Evolutionary conservation across 2,329 filamentous ascomycete genomes (phyloP), one percentile per base, ranked within the genome.

Genomic region (Xylaria digitata): DNA sequence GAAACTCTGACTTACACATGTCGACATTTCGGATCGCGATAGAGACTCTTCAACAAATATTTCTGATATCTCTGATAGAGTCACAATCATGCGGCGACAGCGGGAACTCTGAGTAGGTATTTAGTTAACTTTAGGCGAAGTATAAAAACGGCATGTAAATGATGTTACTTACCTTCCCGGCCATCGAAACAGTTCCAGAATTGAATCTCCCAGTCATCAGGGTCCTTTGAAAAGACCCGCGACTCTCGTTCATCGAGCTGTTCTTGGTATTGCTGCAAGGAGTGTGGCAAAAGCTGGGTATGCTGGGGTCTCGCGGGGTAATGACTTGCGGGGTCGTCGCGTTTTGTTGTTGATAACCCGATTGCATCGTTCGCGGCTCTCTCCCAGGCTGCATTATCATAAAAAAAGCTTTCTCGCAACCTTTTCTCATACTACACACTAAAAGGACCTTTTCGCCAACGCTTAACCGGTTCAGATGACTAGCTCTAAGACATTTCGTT

Each of bases 251-350:
- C 42, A n/a, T 45, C 42, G 15, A 45, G 42, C 42, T 45, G 42
- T 19, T 45, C 42, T 45, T 8, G 15, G 19, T 45, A 45, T 45
- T 45, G 42, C 15, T 45, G 42, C 17, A 45, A 19, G 6, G 42
- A 45, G 17, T 45, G 42, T 45, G 42, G 42, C 19, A n/a, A 45
- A 45, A 45, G 42, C 42, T 45, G 42, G 42, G 42, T 45, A 45
- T 45, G 42, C 42, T 45, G 42, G 19, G 17, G 42, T 45, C 42
- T 45, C 42, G 42, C 42, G 42, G 42, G 42, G 42, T 45, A 45
- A 45, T 19, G 42, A 19, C 42, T 45, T 45, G 42, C 42, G 42
- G 42, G 42, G 42, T 45, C 42, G 17, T 45, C 17, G 42, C 42
- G 17, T 2, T 26, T 26, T 26, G 26, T 26, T 5, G 26, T 26